Conservation (phyloP, 805 yeast genomes). For the Myxozyma kluyveri region DNA sequence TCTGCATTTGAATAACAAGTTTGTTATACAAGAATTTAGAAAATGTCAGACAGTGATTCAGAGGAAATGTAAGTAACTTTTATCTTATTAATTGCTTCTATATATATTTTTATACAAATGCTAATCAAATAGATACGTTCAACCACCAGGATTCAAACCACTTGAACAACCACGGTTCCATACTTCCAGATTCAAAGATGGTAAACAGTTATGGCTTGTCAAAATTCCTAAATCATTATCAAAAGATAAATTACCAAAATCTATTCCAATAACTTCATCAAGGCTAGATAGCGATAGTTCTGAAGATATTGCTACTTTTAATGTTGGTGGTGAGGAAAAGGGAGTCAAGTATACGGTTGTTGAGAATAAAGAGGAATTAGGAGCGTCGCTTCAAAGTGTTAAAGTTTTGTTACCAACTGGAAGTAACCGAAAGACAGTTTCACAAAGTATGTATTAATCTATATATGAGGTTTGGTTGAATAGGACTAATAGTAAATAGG, state of each 20-base stretch:
- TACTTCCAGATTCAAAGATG: constrained; percentile 1
- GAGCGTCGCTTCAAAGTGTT: constrained; percentile 5
- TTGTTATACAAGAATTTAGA: too few relatives aligned
- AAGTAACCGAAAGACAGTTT: background rate
- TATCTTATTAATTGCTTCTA: background rate
- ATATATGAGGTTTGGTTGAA: background rate
- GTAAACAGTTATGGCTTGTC: constrained; percentile 22
- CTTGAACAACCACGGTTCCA: constrained; percentile 6
- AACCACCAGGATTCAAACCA: constrained; percentile 18
- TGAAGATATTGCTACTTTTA: constrained; percentile 8
- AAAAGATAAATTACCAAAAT: background rate
- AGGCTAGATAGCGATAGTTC: background rate
- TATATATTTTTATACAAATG: background rate
- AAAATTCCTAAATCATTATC: constrained; percentile 12
- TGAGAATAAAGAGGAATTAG: constrained; percentile 16
- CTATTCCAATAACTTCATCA: constrained; percentile 11
- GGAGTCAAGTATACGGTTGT: constrained; percentile 9
- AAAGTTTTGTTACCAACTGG: constrained; percentile 14
- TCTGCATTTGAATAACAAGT: too few relatives aligned
- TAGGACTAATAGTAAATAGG: constrained; percentile 1
- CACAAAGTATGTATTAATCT: constrained; percentile 5
- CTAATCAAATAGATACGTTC: constrained; percentile 6
- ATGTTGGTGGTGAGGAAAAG: constrained; percentile 13
- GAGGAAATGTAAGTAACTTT: background rate
- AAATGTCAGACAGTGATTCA: constrained; percentile 1